phyloP scores from a whole-genome alignment of 257 asterid species.

The Voacanga thouarsii region DNA sequence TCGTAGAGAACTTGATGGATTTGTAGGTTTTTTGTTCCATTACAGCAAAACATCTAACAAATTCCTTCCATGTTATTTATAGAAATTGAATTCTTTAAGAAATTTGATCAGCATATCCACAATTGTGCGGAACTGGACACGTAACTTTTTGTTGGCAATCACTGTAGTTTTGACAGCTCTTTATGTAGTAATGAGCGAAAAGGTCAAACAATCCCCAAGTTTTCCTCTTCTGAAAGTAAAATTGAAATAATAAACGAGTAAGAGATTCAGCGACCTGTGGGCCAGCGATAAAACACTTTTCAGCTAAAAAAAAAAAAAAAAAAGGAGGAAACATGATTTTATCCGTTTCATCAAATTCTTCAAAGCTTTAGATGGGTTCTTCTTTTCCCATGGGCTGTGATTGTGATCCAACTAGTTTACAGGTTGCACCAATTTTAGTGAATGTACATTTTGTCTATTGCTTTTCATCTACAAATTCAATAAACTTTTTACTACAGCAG shows the following conservation, averaged over 20 bases:
- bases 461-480: background rate
- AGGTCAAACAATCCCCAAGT: background rate
- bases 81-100: background rate
- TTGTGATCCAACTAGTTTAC: background rate
- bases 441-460: background rate
- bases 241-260: background rate
- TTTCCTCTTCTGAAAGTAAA: background rate
- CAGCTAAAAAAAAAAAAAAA: background rate
- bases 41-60: background rate
- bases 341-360: background rate
- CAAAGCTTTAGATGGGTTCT: background rate
- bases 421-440: conserved; percentile 6
- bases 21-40: background rate
- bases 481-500: background rate
- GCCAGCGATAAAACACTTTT: background rate
- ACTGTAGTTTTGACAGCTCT: background rate
- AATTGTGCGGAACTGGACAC: background rate
- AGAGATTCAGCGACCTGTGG: background rate
- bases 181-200: background rate
- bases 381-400: background rate
- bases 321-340: background rate
- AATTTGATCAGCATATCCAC: background rate
- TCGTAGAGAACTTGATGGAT: background rate
- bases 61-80: background rate
- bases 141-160: background rate